Conservation (phyloP, 176 grass and related monocot genomes). For the Hsuehochloa calcarea region DNA sequence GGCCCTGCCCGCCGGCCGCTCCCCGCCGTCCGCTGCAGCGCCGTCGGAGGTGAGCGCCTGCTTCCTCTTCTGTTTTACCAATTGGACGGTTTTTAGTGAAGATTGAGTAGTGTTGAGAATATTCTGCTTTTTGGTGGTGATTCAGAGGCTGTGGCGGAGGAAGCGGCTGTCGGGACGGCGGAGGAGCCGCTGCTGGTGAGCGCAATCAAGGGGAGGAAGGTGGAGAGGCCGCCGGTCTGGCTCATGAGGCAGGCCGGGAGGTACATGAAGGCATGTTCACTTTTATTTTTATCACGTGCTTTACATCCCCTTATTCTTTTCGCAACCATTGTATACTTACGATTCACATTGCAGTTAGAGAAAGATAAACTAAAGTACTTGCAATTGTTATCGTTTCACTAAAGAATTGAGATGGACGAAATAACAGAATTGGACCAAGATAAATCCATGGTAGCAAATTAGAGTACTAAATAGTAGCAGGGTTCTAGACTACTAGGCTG, state of each 20-base stretch:
- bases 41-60: slow-evolving; percentile 64
- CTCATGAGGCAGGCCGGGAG: slow-evolving; percentile 98
- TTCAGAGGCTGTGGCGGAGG: slow-evolving; percentile 67
- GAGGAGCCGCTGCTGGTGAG: slow-evolving; percentile 83
- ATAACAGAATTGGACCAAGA: neutral
- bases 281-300: neutral
- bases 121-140: neutral
- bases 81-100: neutral
- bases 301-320: too few species aligned
- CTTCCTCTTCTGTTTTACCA: neutral
- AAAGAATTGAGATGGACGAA: neutral
- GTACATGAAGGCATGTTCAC: slow-evolving; percentile 97
- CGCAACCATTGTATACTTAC: neutral
- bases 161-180: slow-evolving; percentile 35
- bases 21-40: slow-evolving; percentile 53
- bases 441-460: neutral
- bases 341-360: neutral
- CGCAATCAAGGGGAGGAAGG: slow-evolving; percentile 80
- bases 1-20: slow-evolving; percentile 21
- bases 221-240: slow-evolving; percentile 93
- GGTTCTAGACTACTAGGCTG: neutral
- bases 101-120: neutral
- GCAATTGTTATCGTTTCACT: neutral
- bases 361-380: neutral
- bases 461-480: neutral